Evolutionary conservation across 148 eudicot genomes (phyloP), one percentile per base, ranked within the genome.

Genomic region (Rheum nobile): DNA sequence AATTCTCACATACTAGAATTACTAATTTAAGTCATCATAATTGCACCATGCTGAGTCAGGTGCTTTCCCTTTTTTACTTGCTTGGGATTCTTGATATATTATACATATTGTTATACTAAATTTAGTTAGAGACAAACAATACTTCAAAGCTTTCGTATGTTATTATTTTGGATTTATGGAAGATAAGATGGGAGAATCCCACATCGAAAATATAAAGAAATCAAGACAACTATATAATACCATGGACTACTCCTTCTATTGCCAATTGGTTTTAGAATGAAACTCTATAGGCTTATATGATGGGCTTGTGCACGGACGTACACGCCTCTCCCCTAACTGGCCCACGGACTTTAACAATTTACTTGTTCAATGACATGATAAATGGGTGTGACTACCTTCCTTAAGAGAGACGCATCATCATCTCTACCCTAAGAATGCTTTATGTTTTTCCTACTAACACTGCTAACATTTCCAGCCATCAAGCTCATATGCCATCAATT

Each of bases 401-500:
- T 85, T 74, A 93, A 84, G 85, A 93, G 91, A 84, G 98, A 83
- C 80, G n/a, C n/a, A n/a, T 93, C 98, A 47, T 93, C 87, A 55
- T 89, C 97, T 47, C 98, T 97, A 17, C 98, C 98, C 83, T 93
- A 93, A 50, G 97, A 91, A 65, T 97, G 95, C 84, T 86, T 93
- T 67, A 93, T 93, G 76, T 91, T 93, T 78, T 93, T 97, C 54
- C 97, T 97, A 4, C 95, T 93, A 19, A 91, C 94, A 79, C 88
- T 84, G 83, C 97, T 89, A 80, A 93, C 98, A 84, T 91, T 91
- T 81, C 98, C 98, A 78, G 92, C 97, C 75, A 93, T 67, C 80
- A 93, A 80, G 57, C 98, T 93, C 98, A 82, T 82, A 93, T 70
- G 98, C 98, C 98, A 93, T 93, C 98, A 91, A 84, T 67, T n/a